Base-by-base conservation (phyloP, 2,329 filamentous ascomycete genomes). In the Fusarium sulawesiense region DNA sequence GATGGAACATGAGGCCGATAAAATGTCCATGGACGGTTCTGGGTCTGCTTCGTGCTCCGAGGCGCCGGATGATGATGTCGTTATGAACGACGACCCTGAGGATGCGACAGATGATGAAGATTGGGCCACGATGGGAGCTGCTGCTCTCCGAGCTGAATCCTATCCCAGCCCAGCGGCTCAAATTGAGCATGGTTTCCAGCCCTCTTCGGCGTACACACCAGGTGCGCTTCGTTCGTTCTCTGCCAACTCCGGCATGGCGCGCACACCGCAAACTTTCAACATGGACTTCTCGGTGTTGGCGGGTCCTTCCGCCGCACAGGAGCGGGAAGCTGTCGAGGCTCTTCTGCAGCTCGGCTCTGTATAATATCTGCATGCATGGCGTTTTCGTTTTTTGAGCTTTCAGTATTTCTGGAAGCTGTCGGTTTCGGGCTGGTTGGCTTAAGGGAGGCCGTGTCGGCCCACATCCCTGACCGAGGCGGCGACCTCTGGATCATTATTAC, bases 71-170 rank as follows among this genome's bases (percentile, higher is more conserved):
- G 91, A 92, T 63, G 87, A 90, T 64, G 85, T 89, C 66, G 83
- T 83, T 72, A 88, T 90, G 83, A 89, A 90, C 74, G 91, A 93
- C 73, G 92, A 97, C 76, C 89, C 93, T 65, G 91, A 92, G 71
- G 93, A 97, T 77, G 88, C 93, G 64, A 98, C 96, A 25, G 96
- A 98, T 78, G 93, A 98, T 78, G 95, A 98, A 80, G 94, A 98
- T 81, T 98, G 95, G 94, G 93, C 92, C 48, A 89, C 92, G 55
- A 92, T 97, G 67, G 95, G 94, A 57, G 93, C 94, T 30, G 93
- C 92, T 57, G 93, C 93, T 71, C 87, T 98, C 73, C 90, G 94
- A 70, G 87, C 88, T 63, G 86, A 86, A 50, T 91, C 88, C 9
- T 90, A 90, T 75, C 85, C 86, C 57, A 86, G 81, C 74, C 86